Percentiles rank a stretch among this genome's conserved stretches.
phyloP scores from a whole-genome alignment of 1,284 basidiomycete genomes.

The Fomitopsis palustris region DNA sequence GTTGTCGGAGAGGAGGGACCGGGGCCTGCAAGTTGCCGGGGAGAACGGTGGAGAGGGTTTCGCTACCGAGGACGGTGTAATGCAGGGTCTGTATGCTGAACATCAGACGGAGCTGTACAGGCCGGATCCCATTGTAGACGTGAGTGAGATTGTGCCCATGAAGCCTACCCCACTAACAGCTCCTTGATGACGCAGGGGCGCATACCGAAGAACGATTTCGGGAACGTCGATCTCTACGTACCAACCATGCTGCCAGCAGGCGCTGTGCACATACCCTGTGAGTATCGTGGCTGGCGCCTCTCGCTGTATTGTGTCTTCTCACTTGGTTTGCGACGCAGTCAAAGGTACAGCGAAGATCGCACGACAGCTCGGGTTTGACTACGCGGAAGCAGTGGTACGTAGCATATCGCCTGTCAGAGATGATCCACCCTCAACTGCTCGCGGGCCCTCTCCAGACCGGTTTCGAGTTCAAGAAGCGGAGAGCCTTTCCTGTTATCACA shows the following conservation, averaged over 20 bases:
- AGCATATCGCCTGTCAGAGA: not conserved
- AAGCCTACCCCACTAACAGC: constrained; percentile 9
- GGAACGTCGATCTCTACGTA: constrained; percentile 96
- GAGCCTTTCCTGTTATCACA: constrained; percentile 80
- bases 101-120: constrained; percentile 84
- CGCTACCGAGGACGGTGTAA: constrained; percentile 52
- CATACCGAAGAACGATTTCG: constrained; percentile 94
- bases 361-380: constrained; percentile 82
- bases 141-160: constrained; percentile 34
- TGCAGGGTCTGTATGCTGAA: constrained; percentile 86
- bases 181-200: constrained; percentile 58
- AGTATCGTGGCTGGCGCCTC: constrained; percentile 26
- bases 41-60: constrained; percentile 29
- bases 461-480: constrained; percentile 93
- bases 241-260: constrained; percentile 93
- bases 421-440: not conserved
- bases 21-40: constrained; percentile 33
- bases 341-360: constrained; percentile 90
- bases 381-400: constrained; percentile 89
- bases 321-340: constrained; percentile 41
- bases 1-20: constrained; percentile 34
- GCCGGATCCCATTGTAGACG: constrained; percentile 80
- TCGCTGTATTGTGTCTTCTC: not conserved
- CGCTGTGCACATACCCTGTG: constrained; percentile 85
- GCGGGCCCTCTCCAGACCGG: constrained; percentile 53